phyloP scores from a whole-genome alignment of 2,329 filamentous ascomycete genomes.

The Verruconis gallopava region DNA sequence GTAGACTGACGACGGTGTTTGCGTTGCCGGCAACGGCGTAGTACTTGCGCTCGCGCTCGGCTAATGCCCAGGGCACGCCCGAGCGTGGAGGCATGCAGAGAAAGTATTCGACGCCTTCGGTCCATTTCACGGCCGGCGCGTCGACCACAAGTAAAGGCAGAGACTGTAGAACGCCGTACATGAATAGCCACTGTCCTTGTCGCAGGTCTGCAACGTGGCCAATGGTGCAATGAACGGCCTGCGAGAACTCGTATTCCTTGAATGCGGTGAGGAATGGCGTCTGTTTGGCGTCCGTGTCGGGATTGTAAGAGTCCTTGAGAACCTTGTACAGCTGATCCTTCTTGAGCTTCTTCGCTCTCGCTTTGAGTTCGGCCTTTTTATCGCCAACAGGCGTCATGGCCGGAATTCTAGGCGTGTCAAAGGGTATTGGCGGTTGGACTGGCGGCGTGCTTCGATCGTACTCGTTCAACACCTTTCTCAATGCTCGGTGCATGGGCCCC shows the following conservation, averaged over 20 bases:
- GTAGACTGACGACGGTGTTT: conserved; percentile 47
- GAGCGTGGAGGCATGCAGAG: conserved; percentile 63
- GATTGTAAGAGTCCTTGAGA: conserved; percentile 70
- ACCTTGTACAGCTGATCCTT: conserved; percentile 65
- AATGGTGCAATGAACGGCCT: conserved; percentile 49
- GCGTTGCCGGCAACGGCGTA: conserved; percentile 58
- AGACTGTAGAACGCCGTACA: conserved; percentile 65
- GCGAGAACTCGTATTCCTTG: conserved; percentile 56
- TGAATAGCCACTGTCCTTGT: conserved; percentile 68
- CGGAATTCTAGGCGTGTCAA: conserved; percentile 71
- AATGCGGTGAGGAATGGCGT: conserved; percentile 56
- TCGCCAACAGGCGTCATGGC: conserved; percentile 53
- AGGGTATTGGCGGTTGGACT: conserved; percentile 81
- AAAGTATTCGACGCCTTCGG: conserved; percentile 68
- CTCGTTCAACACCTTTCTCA: conserved; percentile 71
- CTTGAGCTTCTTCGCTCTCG: conserved; percentile 59
- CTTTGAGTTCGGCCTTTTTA: conserved; percentile 63
- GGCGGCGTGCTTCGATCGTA: conserved; percentile 83
- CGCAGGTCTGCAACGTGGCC: conserved; percentile 59
- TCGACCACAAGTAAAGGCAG: conserved; percentile 68
- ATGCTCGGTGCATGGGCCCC: conserved; percentile 49
- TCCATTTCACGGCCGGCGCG: conserved; percentile 54
- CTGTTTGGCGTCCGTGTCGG: conserved; percentile 47
- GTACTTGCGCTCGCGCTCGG: conserved; percentile 43
- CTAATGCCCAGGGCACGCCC: conserved; percentile 53